Evolutionary conservation across 2,329 filamentous ascomycete genomes (phyloP), one percentile per base, ranked within the genome.

Genomic region (Apiospora hydei): DNA sequence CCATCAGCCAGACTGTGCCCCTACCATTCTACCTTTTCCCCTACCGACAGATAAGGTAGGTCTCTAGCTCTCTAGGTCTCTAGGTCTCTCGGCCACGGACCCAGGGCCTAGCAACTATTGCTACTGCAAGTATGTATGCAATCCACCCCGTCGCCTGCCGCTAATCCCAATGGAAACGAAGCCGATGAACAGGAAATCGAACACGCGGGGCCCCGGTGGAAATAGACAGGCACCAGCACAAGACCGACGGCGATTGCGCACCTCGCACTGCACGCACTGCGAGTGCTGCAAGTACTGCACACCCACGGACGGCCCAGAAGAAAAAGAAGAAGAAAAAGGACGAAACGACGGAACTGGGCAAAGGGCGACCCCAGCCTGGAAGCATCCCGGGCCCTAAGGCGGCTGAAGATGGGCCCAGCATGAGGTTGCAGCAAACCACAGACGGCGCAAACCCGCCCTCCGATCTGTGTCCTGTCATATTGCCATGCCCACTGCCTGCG

Each of bases 401-500:
- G 57, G 57, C 57, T 64, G 57, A 64, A 64, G 57, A 64, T 64
- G 57, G 46, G 46, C 46, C 46, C 5, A n/a, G 46, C 5, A 49
- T 49, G 46, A 49, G 46, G 46, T 49, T 49, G 46, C 46, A 49
- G 46, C 46, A 49, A 49, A 49, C 46, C 46, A 49, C n/a, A 49
- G 7, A 49, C 49, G 49, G 49, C 49, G 49, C 49, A 30, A 53
- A 14, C 26, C 51, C 26, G 51, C 51, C 51, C 30, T 13, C 53
- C 57, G 30, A 64, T 64, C 57, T 41, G 57, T 64, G 57, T 64
- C 57, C 57, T 64, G 34, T 64, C 57, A 64, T 64, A 64, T 64
- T 64, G 34, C 57, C 34, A 41, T 64, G 34, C 57, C 57, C 30
- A 41, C 57, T 24, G 30, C 53, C 10, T n/a, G 57, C 57, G 57